These are phyloP conservation scores for Ustilago xerochloae DNA, from an alignment of 1,284 basidiomycete species.

Conservation along the genomic window DNA sequence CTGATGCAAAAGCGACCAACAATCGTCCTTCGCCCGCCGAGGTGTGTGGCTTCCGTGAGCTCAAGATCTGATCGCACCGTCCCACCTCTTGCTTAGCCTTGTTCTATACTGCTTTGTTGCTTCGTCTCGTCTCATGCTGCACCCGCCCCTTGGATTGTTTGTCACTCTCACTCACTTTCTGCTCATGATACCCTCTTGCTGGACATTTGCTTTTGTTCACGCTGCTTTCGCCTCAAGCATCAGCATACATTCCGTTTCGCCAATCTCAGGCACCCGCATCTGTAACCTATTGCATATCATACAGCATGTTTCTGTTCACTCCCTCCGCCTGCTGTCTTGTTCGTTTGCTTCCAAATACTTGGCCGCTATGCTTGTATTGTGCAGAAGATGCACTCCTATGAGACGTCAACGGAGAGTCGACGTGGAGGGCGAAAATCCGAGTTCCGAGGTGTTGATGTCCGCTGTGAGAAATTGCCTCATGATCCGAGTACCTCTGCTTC, in stretches of 20 bases:
- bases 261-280: neutral
- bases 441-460: neutral
- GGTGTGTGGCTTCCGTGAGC: slow-evolving; percentile 55
- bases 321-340: neutral
- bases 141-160: neutral
- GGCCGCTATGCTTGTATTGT: too few relatives aligned
- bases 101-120: neutral
- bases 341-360: neutral
- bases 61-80: slow-evolving; percentile 47
- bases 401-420: neutral
- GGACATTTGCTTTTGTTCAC: too few relatives aligned
- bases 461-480: neutral
- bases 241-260: slow-evolving; percentile 3
- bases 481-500: neutral
- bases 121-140: neutral
- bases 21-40: slow-evolving; percentile 40
- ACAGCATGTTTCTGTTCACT: slow-evolving; percentile 1
- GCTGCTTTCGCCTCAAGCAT: too few relatives aligned
- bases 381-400: neutral
- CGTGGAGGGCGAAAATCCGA: slow-evolving; percentile 1
- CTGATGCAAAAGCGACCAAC: neutral
- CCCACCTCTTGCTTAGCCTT: too few relatives aligned
- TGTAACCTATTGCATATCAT: slow-evolving; percentile 9
- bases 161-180: neutral
- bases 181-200: slow-evolving; percentile 2